These are phyloP conservation scores for Septoria linicola DNA, from an alignment of 2,329 filamentous ascomycete genomes.

Conservation along the genomic window DNA sequence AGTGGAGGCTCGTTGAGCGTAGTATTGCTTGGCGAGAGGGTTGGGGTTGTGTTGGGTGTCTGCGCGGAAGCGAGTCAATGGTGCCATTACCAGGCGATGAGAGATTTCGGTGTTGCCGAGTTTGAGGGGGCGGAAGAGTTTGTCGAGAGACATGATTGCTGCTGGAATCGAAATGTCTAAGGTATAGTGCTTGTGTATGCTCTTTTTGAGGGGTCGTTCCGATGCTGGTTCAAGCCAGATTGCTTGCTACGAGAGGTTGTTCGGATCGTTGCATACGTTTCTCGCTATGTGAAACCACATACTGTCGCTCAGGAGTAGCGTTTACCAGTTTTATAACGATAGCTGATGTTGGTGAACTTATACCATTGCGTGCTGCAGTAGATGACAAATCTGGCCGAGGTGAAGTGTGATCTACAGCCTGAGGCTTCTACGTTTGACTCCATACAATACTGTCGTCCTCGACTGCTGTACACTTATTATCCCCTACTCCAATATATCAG, in stretches of 20 bases:
- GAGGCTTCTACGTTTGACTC: background rate
- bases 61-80: conserved; percentile 54
- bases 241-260: too few species aligned
- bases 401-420: background rate
- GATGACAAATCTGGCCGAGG: background rate
- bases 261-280: too few species aligned
- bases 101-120: conserved; percentile 45
- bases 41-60: conserved; percentile 42
- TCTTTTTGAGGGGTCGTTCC: background rate
- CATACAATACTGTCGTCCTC: too few species aligned
- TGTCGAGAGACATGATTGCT: conserved; percentile 8
- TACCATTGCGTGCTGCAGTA: background rate
- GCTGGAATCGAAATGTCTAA: background rate
- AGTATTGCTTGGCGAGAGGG: conserved; percentile 50
- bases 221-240: background rate
- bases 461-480: too few species aligned
- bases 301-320: too few species aligned
- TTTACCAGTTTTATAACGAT: too few species aligned
- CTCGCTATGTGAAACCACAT: too few species aligned
- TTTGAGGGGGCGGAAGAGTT: conserved; percentile 44
- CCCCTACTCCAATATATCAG: too few species aligned
- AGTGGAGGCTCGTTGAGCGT: conserved; percentile 53
- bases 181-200: background rate
- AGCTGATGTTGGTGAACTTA: too few species aligned
- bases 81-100: conserved; percentile 56